Conservation (phyloP, 352 stramenopile genomes). For the Pythium aquatile region DNA sequence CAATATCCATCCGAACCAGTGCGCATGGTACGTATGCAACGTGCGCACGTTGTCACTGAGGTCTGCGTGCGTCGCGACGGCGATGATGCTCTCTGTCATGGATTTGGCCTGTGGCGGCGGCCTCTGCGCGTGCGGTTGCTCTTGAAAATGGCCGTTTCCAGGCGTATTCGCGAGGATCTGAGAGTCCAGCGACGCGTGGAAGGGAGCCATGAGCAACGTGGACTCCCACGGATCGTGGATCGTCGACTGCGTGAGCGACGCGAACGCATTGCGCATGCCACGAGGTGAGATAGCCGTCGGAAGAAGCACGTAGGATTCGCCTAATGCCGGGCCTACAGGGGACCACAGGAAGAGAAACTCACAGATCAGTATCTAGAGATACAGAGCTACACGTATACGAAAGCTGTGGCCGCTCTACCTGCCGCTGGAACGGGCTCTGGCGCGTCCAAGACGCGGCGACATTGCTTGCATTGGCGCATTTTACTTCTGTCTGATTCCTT, state of each 20-base stretch:
- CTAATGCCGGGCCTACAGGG: slow-evolving; percentile 31
- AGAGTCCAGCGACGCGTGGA: slow-evolving; percentile 10
- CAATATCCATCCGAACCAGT: slow-evolving; percentile 44
- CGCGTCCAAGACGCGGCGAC: slow-evolving; percentile 29
- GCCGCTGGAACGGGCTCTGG: slow-evolving; percentile 14
- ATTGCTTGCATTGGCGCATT: slow-evolving; percentile 35
- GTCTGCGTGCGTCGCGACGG: slow-evolving; percentile 64
- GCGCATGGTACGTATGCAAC: slow-evolving; percentile 64
- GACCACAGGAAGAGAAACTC: neutral
- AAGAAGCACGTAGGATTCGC: slow-evolving; percentile 76
- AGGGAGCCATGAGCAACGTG: slow-evolving; percentile 14
- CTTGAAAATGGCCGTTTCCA: slow-evolving; percentile 14
- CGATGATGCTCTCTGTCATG: slow-evolving; percentile 61
- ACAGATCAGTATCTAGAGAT: slow-evolving; percentile 4
- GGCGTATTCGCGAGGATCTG: slow-evolving; percentile 3
- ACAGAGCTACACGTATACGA: neutral
- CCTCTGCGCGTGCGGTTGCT: slow-evolving; percentile 29
- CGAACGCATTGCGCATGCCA: slow-evolving; percentile 28
- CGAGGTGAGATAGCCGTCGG: slow-evolving; percentile 59
- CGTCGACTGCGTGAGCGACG: slow-evolving; percentile 28
- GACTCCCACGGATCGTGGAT: slow-evolving; percentile 32
- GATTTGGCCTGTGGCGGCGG: slow-evolving; percentile 14
- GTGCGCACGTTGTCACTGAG: slow-evolving; percentile 71
- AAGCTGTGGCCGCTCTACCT: neutral
- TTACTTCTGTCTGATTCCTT: slow-evolving; percentile 6